A percentile compares a stretch with the other conserved stretches of the same genome.
Evolutionary conservation across 768 basidiomycete genomes (phyloP).

Genomic region (Pisolithus sp.): DNA sequence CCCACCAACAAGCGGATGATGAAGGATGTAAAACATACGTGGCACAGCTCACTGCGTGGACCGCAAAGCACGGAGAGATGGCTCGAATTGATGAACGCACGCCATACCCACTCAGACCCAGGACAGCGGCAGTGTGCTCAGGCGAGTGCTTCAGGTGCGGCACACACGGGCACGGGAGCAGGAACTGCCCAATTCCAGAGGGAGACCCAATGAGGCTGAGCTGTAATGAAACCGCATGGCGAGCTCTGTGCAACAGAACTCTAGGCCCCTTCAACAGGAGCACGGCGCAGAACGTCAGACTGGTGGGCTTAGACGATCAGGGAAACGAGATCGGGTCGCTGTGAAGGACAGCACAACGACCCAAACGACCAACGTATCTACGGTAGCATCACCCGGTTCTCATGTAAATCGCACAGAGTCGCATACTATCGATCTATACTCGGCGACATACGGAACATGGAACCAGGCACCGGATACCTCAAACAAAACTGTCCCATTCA

Average conservation of each 20-base stretch:
- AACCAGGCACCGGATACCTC: neutral
- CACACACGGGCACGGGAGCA: too few relatives aligned
- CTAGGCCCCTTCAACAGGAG: neutral
- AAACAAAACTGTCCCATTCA: neutral
- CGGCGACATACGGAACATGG: neutral
- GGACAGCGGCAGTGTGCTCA: too few relatives aligned
- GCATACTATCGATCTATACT: neutral
- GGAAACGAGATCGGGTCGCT: neutral
- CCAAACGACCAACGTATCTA: neutral
- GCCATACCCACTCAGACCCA: neutral
- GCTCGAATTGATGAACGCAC: neutral
- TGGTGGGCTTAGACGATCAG: neutral
- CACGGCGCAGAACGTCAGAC: neutral
- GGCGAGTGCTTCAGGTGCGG: too few relatives aligned
- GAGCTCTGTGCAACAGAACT: neutral
- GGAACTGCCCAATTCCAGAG: too few relatives aligned
- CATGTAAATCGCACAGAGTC: neutral
- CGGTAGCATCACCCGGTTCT: neutral
- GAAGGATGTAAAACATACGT: too few relatives aligned
- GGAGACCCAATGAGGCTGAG: too few relatives aligned
- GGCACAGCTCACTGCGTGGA: neutral
- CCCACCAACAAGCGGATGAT: too few relatives aligned
- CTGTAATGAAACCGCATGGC: neutral
- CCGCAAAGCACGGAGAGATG: neutral
- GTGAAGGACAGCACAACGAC: neutral